A percentile compares a stretch with the other conserved stretches of the same genome.
Conservation (phyloP, 1,284 basidiomycete species). For the Erythrobasidium hasegawianum region DNA sequence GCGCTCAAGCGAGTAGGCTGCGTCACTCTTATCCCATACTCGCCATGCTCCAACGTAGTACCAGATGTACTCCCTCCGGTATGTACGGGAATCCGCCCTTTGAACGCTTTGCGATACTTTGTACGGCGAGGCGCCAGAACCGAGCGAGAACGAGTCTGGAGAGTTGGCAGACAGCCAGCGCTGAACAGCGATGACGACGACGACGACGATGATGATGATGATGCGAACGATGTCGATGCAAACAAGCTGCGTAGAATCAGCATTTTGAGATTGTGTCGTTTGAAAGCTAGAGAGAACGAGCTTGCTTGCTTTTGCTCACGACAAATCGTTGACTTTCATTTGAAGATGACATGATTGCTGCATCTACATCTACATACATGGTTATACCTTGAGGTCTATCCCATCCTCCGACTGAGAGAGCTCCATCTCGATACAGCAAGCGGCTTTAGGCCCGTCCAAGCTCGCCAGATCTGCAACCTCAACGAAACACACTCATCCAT, state of each 20-base stretch:
- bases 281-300: too few species aligned
- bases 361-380: too few species aligned
- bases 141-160: slow-evolving; percentile 41
- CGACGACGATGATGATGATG: neutral
- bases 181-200: neutral
- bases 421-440: too few species aligned
- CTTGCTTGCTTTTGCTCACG: too few species aligned
- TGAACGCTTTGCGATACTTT: slow-evolving; percentile 46
- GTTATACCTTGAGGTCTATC: too few species aligned
- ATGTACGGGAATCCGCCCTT: slow-evolving; percentile 45
- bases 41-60: slow-evolving; percentile 84
- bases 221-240: neutral
- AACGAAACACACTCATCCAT: too few species aligned
- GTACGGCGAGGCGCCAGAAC: slow-evolving; percentile 41
- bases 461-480: too few species aligned
- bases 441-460: too few species aligned
- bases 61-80: slow-evolving; percentile 86
- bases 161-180: slow-evolving; percentile 9
- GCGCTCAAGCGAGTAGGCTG: slow-evolving; percentile 80
- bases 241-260: slow-evolving; percentile 5
- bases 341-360: too few species aligned
- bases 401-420: too few species aligned
- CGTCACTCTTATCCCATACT: slow-evolving; percentile 86
- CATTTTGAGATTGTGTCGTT: neutral
- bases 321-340: too few species aligned